Conservation (phyloP, 371 early-diverging fungal species). For the Actinomucor elegans region DNA sequence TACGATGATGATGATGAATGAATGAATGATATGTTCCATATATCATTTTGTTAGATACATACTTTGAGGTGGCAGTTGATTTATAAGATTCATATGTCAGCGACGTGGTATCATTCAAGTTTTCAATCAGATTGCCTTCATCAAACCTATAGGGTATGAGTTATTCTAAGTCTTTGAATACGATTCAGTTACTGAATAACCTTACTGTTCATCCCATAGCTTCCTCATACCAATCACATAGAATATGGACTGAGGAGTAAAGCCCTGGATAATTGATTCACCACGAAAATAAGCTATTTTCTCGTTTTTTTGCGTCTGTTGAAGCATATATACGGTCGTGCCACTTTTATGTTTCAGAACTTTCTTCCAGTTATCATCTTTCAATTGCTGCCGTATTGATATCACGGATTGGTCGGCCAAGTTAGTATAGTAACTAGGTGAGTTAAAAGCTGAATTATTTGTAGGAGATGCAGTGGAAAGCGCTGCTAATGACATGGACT, state of each 20-base stretch:
- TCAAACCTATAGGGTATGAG: constrained; percentile 54
- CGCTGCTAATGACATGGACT: too few relatives aligned
- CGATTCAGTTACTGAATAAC: too few relatives aligned
- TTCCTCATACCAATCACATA: constrained; percentile 70
- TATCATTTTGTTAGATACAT: constrained; percentile 5
- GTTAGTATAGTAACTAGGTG: constrained; percentile 37
- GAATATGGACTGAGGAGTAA: constrained; percentile 66
- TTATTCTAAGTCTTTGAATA: too few relatives aligned
- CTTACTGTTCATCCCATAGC: constrained; percentile 59
- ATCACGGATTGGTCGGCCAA: constrained; percentile 43
- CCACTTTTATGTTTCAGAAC: constrained; percentile 67
- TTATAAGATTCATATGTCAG: constrained; percentile 56
- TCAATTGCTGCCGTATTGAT: constrained; percentile 27
- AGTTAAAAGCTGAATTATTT: constrained; percentile 14
- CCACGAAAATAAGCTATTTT: constrained; percentile 64
- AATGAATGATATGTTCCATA: too few relatives aligned
- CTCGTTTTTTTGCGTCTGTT: constrained; percentile 22
- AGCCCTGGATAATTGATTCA: constrained; percentile 62
- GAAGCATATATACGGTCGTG: constrained; percentile 57
- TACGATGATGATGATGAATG: too few relatives aligned
- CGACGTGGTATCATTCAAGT: constrained; percentile 55
- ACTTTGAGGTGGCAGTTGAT: constrained; percentile 43
- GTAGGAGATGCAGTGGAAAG: neutral
- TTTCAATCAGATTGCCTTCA: constrained; percentile 55
- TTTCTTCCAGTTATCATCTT: constrained; percentile 59